phyloP scores from a whole-genome alignment of 306 rosid genomes.

The Casuarina glauca region DNA sequence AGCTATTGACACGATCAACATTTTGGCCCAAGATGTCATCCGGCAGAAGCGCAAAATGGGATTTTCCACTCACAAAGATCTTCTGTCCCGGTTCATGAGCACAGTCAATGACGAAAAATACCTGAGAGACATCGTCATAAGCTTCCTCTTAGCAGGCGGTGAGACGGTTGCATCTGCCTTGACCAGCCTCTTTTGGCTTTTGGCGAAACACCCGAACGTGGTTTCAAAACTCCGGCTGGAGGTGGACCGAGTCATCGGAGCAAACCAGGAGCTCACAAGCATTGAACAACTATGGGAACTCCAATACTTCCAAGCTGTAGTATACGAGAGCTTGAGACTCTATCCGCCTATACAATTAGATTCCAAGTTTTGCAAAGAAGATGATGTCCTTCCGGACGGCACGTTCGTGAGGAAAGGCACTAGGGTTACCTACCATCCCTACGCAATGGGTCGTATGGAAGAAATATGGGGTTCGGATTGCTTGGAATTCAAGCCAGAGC shows the following conservation, averaged over 20 bases:
- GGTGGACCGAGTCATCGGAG: slow-evolving; percentile 53
- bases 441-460: slow-evolving; percentile 75
- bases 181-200: slow-evolving; percentile 78
- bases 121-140: slow-evolving; percentile 69
- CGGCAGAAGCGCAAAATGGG: slow-evolving; percentile 46
- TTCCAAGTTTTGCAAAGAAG: slow-evolving; percentile 62
- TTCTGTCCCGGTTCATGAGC: slow-evolving; percentile 72
- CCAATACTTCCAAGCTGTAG: slow-evolving; percentile 63
- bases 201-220: slow-evolving; percentile 47
- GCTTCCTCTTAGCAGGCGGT: slow-evolving; percentile 79
- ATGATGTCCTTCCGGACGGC: slow-evolving; percentile 76
- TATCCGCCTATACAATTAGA: slow-evolving; percentile 83
- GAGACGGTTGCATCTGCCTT: slow-evolving; percentile 80
- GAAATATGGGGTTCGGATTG: slow-evolving; percentile 78
- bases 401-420: slow-evolving; percentile 61
- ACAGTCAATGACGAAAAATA: slow-evolving; percentile 57
- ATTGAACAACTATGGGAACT: slow-evolving; percentile 50
- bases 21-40: slow-evolving; percentile 67
- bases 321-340: slow-evolving; percentile 72
- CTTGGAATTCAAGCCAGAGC: slow-evolving; percentile 59
- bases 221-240: slow-evolving; percentile 45
- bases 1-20: slow-evolving; percentile 44
- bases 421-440: slow-evolving; percentile 86
- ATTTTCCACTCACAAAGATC: slow-evolving; percentile 44
- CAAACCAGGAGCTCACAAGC: slow-evolving; percentile 8